Conservation (phyloP, 768 basidiomycete species). For the Agaricus sinodeliciosus region DNA sequence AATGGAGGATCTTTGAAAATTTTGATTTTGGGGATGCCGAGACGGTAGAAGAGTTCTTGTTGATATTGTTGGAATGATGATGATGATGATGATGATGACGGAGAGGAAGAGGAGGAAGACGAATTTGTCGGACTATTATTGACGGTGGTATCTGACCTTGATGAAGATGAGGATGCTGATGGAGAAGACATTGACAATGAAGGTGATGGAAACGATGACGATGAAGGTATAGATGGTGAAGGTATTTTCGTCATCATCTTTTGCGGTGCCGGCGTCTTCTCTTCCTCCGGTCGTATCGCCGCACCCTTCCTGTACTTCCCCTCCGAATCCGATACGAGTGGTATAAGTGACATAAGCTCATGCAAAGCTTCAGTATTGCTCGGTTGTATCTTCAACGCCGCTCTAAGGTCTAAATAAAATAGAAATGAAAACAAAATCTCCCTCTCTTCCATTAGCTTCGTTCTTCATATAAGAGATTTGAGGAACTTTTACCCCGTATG, state of each 20-base stretch:
- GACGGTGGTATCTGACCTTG: slow-evolving; percentile 4
- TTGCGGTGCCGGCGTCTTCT: neutral
- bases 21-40: slow-evolving; percentile 35
- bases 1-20: slow-evolving; percentile 46
- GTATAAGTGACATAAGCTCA: slow-evolving; percentile 42
- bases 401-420: slow-evolving; percentile 44
- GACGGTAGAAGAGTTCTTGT: slow-evolving; percentile 18
- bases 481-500: slow-evolving; percentile 39
- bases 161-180: slow-evolving; percentile 4
- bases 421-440: too few relatives aligned
- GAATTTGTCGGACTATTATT: neutral
- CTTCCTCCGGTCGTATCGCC: neutral
- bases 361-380: slow-evolving; percentile 54
- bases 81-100: neutral
- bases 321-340: slow-evolving; percentile 13
- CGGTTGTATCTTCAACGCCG: slow-evolving; percentile 55
- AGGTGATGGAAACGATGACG: neutral
- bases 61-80: neutral
- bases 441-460: too few relatives aligned
- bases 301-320: neutral
- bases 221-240: neutral
- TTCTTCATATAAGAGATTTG: too few relatives aligned
- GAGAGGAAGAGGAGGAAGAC: too few relatives aligned
- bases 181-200: neutral
- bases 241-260: too few relatives aligned